Conservation (phyloP, 108 stramenopile genomes). For the Pseudonitzschia multistriata region DNA sequence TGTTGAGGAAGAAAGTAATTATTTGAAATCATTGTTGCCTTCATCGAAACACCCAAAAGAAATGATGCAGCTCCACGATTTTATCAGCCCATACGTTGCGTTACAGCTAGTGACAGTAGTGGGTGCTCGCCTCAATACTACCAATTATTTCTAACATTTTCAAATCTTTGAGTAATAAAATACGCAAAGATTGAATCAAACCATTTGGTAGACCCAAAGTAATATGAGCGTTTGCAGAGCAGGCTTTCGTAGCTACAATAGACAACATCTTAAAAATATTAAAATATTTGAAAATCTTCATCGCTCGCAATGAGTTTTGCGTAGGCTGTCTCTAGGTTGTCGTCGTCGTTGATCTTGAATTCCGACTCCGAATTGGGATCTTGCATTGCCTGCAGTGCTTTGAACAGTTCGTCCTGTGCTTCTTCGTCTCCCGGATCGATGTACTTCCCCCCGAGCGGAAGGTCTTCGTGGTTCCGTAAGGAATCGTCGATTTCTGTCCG, state of each 20-base stretch:
- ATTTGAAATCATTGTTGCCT: background rate
- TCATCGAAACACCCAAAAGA: background rate
- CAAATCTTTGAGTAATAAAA: too few relatives aligned
- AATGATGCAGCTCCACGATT: background rate
- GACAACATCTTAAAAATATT: too few relatives aligned
- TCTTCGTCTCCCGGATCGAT: slow-evolving; percentile 54
- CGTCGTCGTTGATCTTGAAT: slow-evolving; percentile 44
- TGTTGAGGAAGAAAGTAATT: slow-evolving; percentile 6
- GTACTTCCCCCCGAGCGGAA: slow-evolving; percentile 49
- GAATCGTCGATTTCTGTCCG: slow-evolving; percentile 71
- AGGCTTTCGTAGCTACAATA: too few relatives aligned
- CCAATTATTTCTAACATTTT: background rate
- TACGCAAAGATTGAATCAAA: too few relatives aligned
- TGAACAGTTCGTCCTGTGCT: slow-evolving; percentile 38
- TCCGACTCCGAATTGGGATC: slow-evolving; percentile 36
- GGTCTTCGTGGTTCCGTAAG: slow-evolving; percentile 50
- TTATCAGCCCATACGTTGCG: background rate
- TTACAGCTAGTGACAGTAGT: background rate
- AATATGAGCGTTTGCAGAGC: too few relatives aligned
- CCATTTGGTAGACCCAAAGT: too few relatives aligned
- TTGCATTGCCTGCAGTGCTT: slow-evolving; percentile 48
- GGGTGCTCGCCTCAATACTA: background rate
- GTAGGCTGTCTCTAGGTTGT: slow-evolving; percentile 46
- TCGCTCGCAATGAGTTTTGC: slow-evolving; percentile 54
- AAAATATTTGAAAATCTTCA: slow-evolving; percentile 55